These are phyloP conservation scores for Sporothrix brasiliensis DNA, from an alignment of 2,329 filamentous ascomycete species.

Conservation along the genomic window DNA sequence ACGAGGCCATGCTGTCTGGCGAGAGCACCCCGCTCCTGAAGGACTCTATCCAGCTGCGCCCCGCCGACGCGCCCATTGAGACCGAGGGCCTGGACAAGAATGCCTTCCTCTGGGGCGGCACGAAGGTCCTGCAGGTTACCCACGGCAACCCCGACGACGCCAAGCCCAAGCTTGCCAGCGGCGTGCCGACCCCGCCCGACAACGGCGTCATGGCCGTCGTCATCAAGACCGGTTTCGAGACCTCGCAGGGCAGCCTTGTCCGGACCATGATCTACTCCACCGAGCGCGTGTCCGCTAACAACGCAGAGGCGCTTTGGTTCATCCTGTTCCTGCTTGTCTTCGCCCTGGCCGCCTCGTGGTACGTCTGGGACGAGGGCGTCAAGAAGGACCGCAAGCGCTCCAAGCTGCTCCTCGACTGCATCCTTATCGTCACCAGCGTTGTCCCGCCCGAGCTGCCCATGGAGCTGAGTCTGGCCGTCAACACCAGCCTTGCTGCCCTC, in stretches of 20 bases:
- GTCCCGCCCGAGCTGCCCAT: constrained; percentile 98
- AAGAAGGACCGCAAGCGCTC: constrained; percentile 92
- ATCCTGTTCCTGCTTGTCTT: constrained; percentile 96
- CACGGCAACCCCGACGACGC: constrained; percentile 80
- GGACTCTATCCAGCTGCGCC: constrained; percentile 90
- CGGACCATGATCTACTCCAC: constrained; percentile 99
- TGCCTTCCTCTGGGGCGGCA: constrained; percentile 92
- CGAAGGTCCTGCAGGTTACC: constrained; percentile 93
- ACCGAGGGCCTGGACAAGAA: constrained; percentile 95
- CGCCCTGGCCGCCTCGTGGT: constrained; percentile 96
- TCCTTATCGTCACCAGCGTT: constrained; percentile 96
- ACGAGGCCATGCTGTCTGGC: constrained; percentile 98
- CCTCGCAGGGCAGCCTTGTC: constrained; percentile 94
- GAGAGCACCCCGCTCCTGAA: constrained; percentile 97
- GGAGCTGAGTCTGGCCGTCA: constrained; percentile 96
- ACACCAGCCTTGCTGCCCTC: constrained; percentile 91
- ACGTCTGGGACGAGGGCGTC: constrained; percentile 97
- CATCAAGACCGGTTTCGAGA: constrained; percentile 97
- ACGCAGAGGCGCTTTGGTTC: constrained; percentile 92
- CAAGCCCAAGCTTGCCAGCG: constrained; percentile 69
- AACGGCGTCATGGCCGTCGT: constrained; percentile 93
- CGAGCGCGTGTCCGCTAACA: constrained; percentile 97
- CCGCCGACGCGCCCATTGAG: constrained; percentile 77
- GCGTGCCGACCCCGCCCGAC: constrained; percentile 83
- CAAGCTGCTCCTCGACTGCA: constrained; percentile 94